Evolutionary conservation across 2,329 filamentous ascomycete genomes (phyloP).

Genomic region (Sporothrix globosa): DNA sequence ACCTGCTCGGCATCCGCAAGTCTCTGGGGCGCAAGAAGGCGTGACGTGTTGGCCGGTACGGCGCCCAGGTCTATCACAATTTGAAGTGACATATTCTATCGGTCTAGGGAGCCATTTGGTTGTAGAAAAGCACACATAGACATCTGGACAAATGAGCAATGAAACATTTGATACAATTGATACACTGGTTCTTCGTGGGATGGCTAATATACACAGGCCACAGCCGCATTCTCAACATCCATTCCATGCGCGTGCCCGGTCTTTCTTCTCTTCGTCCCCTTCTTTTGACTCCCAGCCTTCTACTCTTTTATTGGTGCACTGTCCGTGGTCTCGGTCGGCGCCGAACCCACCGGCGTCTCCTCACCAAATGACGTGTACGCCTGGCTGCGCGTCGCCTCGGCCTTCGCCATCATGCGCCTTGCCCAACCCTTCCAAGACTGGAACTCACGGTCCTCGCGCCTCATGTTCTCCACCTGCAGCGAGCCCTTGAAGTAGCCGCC

Average conservation of each 20-base stretch:
- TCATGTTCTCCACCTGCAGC: slow-evolving; percentile 72
- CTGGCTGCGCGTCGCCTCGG: slow-evolving; percentile 48
- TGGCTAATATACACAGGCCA: slow-evolving; percentile 29
- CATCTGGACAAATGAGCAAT: background rate
- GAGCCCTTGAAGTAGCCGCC: slow-evolving; percentile 84
- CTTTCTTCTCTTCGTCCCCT: background rate
- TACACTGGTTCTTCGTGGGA: slow-evolving; percentile 15
- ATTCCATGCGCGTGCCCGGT: background rate
- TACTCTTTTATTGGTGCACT: background rate
- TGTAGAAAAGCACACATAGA: background rate
- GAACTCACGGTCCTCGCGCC: slow-evolving; percentile 77
- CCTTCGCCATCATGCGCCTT: slow-evolving; percentile 49
- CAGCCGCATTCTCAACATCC: slow-evolving; percentile 20
- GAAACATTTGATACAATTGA: slow-evolving; percentile 2
- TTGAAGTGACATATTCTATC: too few relatives aligned
- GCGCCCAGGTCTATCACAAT: too few relatives aligned
- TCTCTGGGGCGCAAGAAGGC: background rate
- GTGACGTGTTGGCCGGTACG: too few relatives aligned
- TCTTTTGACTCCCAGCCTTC: background rate
- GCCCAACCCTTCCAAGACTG: slow-evolving; percentile 89
- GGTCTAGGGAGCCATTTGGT: too few relatives aligned
- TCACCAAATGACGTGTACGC: slow-evolving; percentile 51
- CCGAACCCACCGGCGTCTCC: slow-evolving; percentile 35
- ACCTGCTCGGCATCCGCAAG: slow-evolving; percentile 40
- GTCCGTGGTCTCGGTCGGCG: background rate